Base-by-base conservation (phyloP, 495 filamentous ascomycete genomes). In the Umbilicaria muhlenbergii region DNA sequence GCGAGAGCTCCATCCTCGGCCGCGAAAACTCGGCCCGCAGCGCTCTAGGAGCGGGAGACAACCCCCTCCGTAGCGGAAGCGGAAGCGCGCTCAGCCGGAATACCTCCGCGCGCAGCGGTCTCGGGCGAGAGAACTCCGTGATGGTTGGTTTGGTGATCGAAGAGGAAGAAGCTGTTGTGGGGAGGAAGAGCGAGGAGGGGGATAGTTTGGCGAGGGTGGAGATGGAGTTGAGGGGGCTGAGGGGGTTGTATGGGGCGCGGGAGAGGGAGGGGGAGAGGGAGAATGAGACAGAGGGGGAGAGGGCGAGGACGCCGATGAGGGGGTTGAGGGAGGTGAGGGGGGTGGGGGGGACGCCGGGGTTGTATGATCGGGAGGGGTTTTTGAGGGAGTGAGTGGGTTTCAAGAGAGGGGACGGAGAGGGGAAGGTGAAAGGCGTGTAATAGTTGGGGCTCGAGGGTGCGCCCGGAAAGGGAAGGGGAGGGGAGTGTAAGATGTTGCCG, bases 131-230 rank as follows among this genome's bases (percentile, higher is more conserved):
- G 15, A 11, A 12, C 1, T 28, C 38, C 1, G 35, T 18, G 38
- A 36, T 33, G 46, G 38, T 13, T n/a, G 24, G 38, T 1, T 14
- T 32, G 34, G 35, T 32, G n/a, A 39, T 15, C 39, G 36, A 16
- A 38, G 44, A 46, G 21, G 44, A 46, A 3, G 44, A 46, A 3
- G 21, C 7, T 4, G 17, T 2, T 38, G 16, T 42, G 3, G 45
- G 19, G 5, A 21, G 19, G 11, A 21, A 17, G 37, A 21, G n/a
- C 11, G 15, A 7, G 38, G 17, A n/a, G 24, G 24, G 3, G 28
- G 17, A 28, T 10, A 19, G 8, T 4, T 5, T n/a, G 17, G 18
- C 7, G 38, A 13, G 17, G 28, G 28, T n/a, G 38, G 28, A 19
- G 38, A n/a, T 1, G n/a, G 12, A 28, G 38, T 40, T 18, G 24